Conservation (phyloP, 2,329 filamentous ascomycete species). For the Exophiala xenobiotica region DNA sequence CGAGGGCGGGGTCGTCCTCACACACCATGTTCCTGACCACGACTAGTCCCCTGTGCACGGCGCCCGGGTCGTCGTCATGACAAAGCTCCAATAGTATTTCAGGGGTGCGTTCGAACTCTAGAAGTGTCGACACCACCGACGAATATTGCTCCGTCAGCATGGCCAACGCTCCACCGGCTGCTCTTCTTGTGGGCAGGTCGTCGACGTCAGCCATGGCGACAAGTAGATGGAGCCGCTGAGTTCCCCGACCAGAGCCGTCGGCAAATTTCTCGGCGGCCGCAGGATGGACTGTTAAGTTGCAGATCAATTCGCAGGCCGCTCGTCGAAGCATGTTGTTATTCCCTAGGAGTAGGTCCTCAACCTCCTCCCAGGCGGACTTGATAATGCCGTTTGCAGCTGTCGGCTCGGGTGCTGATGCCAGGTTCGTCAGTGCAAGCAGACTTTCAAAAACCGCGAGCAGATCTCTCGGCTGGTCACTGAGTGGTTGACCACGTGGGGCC, state of each 20-base stretch:
- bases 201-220: conserved; percentile 85
- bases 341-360: conserved; percentile 81
- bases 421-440: conserved; percentile 87
- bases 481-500: conserved; percentile 30
- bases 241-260: conserved; percentile 62
- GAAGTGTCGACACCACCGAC: conserved; percentile 64
- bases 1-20: conserved; percentile 62
- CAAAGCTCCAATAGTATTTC: conserved; percentile 79
- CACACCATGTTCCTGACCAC: conserved; percentile 70
- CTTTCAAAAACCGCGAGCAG: conserved; percentile 87
- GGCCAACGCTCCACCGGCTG: conserved; percentile 84
- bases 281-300: conserved; percentile 67
- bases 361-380: conserved; percentile 67
- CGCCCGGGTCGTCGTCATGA: conserved; percentile 59
- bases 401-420: conserved; percentile 64
- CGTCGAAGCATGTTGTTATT: conserved; percentile 74
- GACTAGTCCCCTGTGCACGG: conserved; percentile 68
- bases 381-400: conserved; percentile 67
- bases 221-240: conserved; percentile 75
- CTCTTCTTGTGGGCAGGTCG: conserved; percentile 73
- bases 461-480: conserved; percentile 59
- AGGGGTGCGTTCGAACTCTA: conserved; percentile 60
- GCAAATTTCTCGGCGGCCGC: conserved; percentile 48
- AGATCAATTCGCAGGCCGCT: conserved; percentile 83
- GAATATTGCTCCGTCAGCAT: conserved; percentile 76